These are phyloP conservation scores for Fusarium cyanostomum DNA, from an alignment of 2,329 filamentous ascomycete species.

Conservation along the genomic window DNA sequence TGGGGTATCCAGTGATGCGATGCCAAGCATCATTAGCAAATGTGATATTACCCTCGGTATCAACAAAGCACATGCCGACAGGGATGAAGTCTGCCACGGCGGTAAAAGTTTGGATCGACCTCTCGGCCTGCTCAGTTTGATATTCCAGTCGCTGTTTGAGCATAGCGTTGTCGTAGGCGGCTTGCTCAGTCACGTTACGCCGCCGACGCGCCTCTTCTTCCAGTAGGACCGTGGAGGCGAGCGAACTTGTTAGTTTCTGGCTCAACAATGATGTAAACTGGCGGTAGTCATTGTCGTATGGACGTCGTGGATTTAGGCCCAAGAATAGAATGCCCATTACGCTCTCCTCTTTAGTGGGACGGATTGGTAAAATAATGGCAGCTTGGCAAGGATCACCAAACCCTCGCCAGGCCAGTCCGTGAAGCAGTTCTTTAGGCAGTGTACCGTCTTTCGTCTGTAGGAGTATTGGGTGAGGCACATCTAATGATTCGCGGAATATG, in stretches of 20 bases:
- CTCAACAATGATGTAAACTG: constrained; percentile 68
- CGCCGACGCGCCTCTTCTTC: constrained; percentile 74
- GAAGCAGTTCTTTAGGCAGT: constrained; percentile 65
- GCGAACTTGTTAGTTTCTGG: constrained; percentile 70
- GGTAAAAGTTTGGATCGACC: constrained; percentile 71
- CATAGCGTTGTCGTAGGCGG: constrained; percentile 72
- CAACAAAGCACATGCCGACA: constrained; percentile 77
- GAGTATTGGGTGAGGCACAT: constrained; percentile 51
- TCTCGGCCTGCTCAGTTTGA: constrained; percentile 59
- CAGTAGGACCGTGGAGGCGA: constrained; percentile 75
- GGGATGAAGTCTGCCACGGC: constrained; percentile 78
- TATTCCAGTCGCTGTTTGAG: constrained; percentile 72
- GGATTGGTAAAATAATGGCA: constrained; percentile 75
- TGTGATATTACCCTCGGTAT: constrained; percentile 69
- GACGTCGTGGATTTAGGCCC: constrained; percentile 74
- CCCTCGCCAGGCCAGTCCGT: constrained; percentile 68
- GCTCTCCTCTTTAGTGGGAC: constrained; percentile 70
- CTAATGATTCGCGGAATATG: constrained; percentile 53
- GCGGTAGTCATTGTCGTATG: constrained; percentile 78
- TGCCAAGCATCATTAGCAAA: constrained; percentile 77
- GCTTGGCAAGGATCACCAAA: constrained; percentile 72
- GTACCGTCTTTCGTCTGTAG: constrained; percentile 59
- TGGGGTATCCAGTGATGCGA: constrained; percentile 59
- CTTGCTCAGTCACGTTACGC: constrained; percentile 60
- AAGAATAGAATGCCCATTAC: constrained; percentile 75